Conservation (phyloP, 352 stramenopile species). For the Elongisporangium prolatum region DNA sequence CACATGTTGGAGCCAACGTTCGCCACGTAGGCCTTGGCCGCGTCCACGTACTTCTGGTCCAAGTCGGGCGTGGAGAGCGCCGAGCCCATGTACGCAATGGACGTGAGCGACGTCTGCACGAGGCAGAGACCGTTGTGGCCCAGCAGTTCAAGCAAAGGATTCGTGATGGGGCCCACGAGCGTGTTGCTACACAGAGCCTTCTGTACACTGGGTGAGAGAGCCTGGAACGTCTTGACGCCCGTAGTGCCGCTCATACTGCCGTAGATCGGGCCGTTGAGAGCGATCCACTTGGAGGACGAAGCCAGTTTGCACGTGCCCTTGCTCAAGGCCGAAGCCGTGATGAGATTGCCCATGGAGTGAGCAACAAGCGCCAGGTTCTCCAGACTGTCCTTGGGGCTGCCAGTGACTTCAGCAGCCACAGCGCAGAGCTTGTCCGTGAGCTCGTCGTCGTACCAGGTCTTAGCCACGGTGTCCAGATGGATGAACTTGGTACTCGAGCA, state of each 20-base stretch:
- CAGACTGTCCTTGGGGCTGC: slow-evolving; percentile 8
- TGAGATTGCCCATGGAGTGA: slow-evolving; percentile 51
- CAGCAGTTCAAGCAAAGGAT: slow-evolving; percentile 11
- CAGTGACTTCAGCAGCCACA: slow-evolving; percentile 5
- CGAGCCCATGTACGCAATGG: slow-evolving; percentile 13
- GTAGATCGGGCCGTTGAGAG: slow-evolving; percentile 26
- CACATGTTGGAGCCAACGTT: slow-evolving; percentile 20
- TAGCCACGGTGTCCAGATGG: slow-evolving; percentile 16
- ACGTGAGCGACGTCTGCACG: slow-evolving; percentile 9
- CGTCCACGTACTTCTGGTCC: slow-evolving; percentile 10
- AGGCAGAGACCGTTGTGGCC: slow-evolving; percentile 15
- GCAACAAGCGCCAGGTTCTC: slow-evolving; percentile 26
- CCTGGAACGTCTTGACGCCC: slow-evolving; percentile 11
- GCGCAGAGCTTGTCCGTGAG: slow-evolving; percentile 20
- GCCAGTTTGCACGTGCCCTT: slow-evolving; percentile 22
- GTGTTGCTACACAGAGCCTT: slow-evolving; percentile 11
- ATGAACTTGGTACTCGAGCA: slow-evolving; percentile 28
- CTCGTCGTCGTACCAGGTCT: slow-evolving; percentile 18
- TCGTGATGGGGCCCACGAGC: slow-evolving; percentile 6
- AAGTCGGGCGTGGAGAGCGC: slow-evolving; percentile 8
- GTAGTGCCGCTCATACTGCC: slow-evolving; percentile 17
- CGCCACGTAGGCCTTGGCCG: slow-evolving; percentile 5
- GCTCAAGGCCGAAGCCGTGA: slow-evolving; percentile 16
- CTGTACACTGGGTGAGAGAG: slow-evolving; percentile 6
- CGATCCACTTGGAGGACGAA: slow-evolving; percentile 33